These are phyloP conservation scores for Pontederia crassipes DNA, from an alignment of 176 grass and related monocot species.

Conservation along the genomic window DNA sequence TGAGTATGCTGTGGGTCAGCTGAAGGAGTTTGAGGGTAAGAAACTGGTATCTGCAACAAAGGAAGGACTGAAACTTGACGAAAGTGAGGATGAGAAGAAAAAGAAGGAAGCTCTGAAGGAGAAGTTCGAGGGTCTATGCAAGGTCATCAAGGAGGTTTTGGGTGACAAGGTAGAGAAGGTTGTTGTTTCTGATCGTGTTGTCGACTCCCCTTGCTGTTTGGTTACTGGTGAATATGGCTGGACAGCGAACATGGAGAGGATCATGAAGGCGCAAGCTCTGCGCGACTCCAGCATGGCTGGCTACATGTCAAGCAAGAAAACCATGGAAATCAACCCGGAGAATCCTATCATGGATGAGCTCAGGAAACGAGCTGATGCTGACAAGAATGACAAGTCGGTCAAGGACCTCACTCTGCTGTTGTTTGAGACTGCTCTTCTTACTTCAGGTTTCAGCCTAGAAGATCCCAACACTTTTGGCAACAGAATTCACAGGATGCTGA, in stretches of 20 bases:
- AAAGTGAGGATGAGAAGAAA: conserved; percentile 8
- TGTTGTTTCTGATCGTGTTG: background rate
- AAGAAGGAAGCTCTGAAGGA: background rate
- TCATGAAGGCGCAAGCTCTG: background rate
- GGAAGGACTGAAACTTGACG: conserved; percentile 2
- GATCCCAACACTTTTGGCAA: conserved; percentile 6
- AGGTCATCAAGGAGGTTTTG: background rate
- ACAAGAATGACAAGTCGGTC: conserved; percentile 5
- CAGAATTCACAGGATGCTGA: conserved; percentile 5
- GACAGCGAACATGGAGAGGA: conserved; percentile 2
- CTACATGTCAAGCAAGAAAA: background rate
- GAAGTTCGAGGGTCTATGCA: conserved; percentile 6
- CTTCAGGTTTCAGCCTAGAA: conserved; percentile 4
- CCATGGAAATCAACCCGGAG: conserved; percentile 6
- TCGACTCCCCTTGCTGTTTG: conserved; percentile 5
- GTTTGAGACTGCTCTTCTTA: conserved; percentile 2
- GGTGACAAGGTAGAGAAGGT: conserved; percentile 5
- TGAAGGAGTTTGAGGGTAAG: conserved; percentile 9
- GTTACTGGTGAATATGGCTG: background rate
- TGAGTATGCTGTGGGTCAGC: conserved; percentile 4
- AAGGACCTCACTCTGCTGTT: conserved; percentile 7
- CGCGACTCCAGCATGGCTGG: conserved; percentile 3
- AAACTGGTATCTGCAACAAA: conserved; percentile 4
- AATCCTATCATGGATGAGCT: conserved; percentile 5
- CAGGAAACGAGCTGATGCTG: background rate